Evolutionary conservation across 306 rosid species (phyloP).

Genomic region (Quercus glauca): DNA sequence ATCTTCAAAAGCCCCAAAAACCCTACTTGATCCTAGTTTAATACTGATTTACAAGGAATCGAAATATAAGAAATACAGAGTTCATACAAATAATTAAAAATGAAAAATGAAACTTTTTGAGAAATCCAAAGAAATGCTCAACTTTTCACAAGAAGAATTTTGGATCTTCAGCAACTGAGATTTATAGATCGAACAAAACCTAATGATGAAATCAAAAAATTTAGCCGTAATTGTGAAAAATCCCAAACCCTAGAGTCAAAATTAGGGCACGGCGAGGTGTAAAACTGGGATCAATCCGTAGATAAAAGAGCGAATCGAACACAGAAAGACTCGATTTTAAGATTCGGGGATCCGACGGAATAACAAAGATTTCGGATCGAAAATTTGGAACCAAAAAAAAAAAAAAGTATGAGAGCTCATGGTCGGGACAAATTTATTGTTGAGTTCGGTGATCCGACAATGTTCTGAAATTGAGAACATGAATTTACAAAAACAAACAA

Average conservation of each 20-base stretch:
- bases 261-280: neutral
- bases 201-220: neutral
- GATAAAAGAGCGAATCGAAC: constrained; percentile 1
- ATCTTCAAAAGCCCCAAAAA: neutral
- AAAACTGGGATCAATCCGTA: constrained; percentile 6
- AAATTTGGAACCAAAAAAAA: neutral
- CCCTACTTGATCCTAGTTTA: neutral
- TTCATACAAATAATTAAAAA: neutral
- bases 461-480: neutral
- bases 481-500: neutral
- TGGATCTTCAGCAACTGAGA: neutral
- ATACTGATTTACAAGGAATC: neutral
- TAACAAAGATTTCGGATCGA: constrained; percentile 7
- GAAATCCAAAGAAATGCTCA: neutral
- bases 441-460: neutral
- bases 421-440: constrained; percentile 3
- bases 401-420: neutral
- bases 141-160: neutral
- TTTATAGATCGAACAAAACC: neutral
- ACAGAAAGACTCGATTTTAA: constrained; percentile 1
- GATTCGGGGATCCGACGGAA: neutral
- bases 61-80: neutral
- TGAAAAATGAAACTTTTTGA: neutral
- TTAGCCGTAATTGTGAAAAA: neutral
- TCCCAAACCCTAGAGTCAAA: constrained; percentile 30